phyloP scores from a whole-genome alignment of 257 asterid genomes.

The Lycium ferocissimum region DNA sequence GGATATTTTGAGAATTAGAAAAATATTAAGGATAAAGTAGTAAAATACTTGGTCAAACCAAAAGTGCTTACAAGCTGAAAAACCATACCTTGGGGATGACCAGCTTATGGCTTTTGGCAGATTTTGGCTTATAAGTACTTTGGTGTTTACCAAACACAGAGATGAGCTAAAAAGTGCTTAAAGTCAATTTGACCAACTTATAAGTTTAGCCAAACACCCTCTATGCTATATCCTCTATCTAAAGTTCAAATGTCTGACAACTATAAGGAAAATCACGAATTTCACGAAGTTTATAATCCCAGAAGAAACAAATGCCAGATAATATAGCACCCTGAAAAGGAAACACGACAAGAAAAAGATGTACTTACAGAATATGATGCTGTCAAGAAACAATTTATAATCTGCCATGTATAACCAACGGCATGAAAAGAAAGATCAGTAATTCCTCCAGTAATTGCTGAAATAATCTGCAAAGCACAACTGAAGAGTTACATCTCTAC shows the following conservation, averaged over 20 bases:
- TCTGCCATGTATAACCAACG: conserved; percentile 93
- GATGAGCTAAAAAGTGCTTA: no score
- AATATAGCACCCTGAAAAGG: conserved; percentile 7
- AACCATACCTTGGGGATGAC: no score
- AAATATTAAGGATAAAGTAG: no score
- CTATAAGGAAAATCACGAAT: neutral
- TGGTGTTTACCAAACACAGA: neutral
- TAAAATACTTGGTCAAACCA: no score
- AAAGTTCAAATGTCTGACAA: conserved; percentile 3
- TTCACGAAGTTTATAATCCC: neutral
- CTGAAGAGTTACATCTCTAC: neutral
- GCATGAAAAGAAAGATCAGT: conserved; percentile 89
- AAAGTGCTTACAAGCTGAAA: no score
- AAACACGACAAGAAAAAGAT: conserved; percentile 19
- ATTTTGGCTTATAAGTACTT: no score
- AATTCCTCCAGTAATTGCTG: conserved; percentile 96
- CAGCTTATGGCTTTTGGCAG: no score
- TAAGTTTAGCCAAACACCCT: no score
- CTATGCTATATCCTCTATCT: neutral
- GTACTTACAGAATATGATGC: conserved; percentile 94
- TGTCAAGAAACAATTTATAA: conserved; percentile 86
- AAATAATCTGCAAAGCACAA: conserved; percentile 73
- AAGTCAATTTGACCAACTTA: no score
- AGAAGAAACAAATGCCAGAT: conserved; percentile 9
- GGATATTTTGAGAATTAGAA: no score